Evolutionary conservation across 768 basidiomycete genomes (phyloP).

Genomic region (Mycena alexandri): DNA sequence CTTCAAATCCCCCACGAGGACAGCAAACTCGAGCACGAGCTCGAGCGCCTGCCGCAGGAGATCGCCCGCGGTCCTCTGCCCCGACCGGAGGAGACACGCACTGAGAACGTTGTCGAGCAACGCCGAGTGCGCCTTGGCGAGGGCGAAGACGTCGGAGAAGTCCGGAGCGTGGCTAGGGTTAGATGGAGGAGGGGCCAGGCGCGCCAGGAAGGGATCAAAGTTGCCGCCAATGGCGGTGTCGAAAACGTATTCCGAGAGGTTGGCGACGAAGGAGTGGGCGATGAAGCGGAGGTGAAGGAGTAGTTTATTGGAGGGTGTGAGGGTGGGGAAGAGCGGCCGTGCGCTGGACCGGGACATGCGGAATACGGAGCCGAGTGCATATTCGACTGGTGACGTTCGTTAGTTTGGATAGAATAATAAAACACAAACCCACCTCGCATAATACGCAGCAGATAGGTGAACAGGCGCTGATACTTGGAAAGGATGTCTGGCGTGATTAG

Average conservation of each 20-base stretch:
- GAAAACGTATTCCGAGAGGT: slow-evolving; percentile 78
- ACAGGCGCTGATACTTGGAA: slow-evolving; percentile 89
- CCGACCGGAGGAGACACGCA: slow-evolving; percentile 78
- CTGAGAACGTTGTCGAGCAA: slow-evolving; percentile 82
- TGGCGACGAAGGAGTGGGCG: slow-evolving; percentile 76
- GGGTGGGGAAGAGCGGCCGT: slow-evolving; percentile 69
- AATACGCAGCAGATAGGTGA: slow-evolving; percentile 83
- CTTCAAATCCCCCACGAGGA: slow-evolving; percentile 72
- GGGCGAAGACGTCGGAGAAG: slow-evolving; percentile 81
- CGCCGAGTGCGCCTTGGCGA: slow-evolving; percentile 74
- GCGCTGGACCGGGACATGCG: slow-evolving; percentile 65
- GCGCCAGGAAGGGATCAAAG: slow-evolving; percentile 75
- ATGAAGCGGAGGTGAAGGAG: slow-evolving; percentile 81
- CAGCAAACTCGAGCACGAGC: slow-evolving; percentile 73
- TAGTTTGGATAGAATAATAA: slow-evolving; percentile 4
- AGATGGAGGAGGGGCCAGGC: slow-evolving; percentile 41
- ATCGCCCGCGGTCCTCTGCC: slow-evolving; percentile 75
- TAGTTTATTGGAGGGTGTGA: slow-evolving; percentile 62
- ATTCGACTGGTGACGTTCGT: slow-evolving; percentile 65
- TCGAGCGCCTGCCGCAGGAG: slow-evolving; percentile 73
- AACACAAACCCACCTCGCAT: slow-evolving; percentile 70
- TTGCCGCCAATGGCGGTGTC: slow-evolving; percentile 87
- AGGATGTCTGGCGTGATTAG: slow-evolving; percentile 79
- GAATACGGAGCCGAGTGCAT: slow-evolving; percentile 73
- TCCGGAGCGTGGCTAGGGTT: slow-evolving; percentile 18